Percentiles rank a stretch among this genome's conserved stretches.
Evolutionary conservation across 2,329 filamentous ascomycete species (phyloP).

Genomic region (Ramichloridium luteum): DNA sequence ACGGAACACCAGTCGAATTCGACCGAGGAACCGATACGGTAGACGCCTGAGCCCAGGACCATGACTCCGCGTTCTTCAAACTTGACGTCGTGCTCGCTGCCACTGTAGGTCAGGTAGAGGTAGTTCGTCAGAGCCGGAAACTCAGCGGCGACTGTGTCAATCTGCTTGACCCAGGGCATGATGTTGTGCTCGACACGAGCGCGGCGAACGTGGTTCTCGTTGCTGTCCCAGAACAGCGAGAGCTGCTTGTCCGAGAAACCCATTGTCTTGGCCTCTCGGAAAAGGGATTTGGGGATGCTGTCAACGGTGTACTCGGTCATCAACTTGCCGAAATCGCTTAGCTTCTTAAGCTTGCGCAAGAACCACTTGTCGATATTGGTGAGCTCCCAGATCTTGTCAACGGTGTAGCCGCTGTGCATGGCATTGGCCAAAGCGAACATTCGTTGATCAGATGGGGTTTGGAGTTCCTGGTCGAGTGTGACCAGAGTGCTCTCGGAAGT

Average conservation of each 20-base stretch:
- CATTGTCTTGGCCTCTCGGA: conserved; percentile 79
- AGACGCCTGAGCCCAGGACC: conserved; percentile 92
- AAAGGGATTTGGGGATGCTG: conserved; percentile 49
- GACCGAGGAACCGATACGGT: conserved; percentile 92
- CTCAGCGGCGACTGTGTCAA: conserved; percentile 94
- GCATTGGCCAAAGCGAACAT: conserved; percentile 96
- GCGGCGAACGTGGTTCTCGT: conserved; percentile 78
- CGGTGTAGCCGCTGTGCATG: conserved; percentile 85
- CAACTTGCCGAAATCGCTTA: conserved; percentile 76
- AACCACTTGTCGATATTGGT: conserved; percentile 99
- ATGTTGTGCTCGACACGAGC: conserved; percentile 77
- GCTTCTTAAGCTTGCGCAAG: conserved; percentile 75
- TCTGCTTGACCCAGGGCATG: conserved; percentile 87
- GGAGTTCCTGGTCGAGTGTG: conserved; percentile 88
- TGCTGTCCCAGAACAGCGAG: conserved; percentile 87
- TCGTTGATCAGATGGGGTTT: conserved; percentile 94
- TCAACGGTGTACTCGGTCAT: conserved; percentile 61
- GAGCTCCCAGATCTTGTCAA: conserved; percentile 96
- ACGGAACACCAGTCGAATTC: conserved; percentile 99
- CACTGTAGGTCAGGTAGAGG: conserved; percentile 92
- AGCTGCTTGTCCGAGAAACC: conserved; percentile 92
- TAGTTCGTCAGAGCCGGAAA: conserved; percentile 95
- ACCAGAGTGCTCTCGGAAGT: conserved; percentile 86
- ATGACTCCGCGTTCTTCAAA: conserved; percentile 90
- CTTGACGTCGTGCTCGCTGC: conserved; percentile 65